Evolutionary conservation across 768 basidiomycete genomes (phyloP), one percentile per base, ranked within the genome.

Genomic region (Peribolospora kevripleyi): DNA sequence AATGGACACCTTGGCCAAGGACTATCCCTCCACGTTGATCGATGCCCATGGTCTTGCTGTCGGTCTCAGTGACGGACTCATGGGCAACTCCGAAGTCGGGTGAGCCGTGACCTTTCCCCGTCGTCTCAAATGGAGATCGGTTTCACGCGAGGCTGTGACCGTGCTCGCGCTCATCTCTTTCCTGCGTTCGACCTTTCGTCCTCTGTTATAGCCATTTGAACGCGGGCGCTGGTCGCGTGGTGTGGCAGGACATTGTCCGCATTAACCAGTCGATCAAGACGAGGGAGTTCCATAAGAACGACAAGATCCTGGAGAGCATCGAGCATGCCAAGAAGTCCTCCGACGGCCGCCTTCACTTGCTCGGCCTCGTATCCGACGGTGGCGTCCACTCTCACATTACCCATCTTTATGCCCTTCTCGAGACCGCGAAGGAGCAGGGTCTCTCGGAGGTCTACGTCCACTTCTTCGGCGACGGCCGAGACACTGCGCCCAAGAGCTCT

Each of bases 1-100:
- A 70, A 93, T 95, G 90, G 84, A 90, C 67, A 74, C 72, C 47
- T 81, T 95, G 63, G 79, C 80, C 4, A 74, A 82, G 62, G 74
- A 80, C 4, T 76, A 90, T 67, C 75, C 77, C 57, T 76, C 77
- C 62, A 75, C 82, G 50, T 74, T 75, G 10, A 74, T 95, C 14
- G 70, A 75, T 11, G 90, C 90, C 2, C 85, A 88, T 59, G 88
- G 88, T 8, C 73, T 84, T n/a, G 81, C 87, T 5, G 90, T 93
- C 5, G 88, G 88, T 1, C 73, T 95, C 54, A 84, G 73, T 62
- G 90, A 93, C 48, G 90, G 88, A 0, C 75, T 93, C 54, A 95
- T 95, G 90, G 90, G 88, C 11, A 91, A 95, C 71, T 91, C 88
- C 3, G 88, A 95, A 70, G 88, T 93, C 59, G 90, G 88, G 84